Evolutionary conservation across 306 rosid species (phyloP).

Genomic region (Urtica urens): DNA sequence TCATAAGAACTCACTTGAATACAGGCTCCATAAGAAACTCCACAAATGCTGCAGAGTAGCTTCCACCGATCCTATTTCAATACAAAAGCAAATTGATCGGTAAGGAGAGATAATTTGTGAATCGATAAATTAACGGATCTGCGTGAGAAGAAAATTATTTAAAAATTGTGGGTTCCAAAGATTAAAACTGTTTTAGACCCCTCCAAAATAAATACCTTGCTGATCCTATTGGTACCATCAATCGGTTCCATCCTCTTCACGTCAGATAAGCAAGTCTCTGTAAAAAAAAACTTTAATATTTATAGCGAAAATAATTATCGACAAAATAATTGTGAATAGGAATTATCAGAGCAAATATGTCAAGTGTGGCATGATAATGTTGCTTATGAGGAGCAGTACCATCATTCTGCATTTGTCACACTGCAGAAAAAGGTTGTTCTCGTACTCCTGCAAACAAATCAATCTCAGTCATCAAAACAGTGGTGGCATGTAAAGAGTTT

Average conservation of each 20-base stretch:
- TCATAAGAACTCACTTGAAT: slow-evolving; percentile 64
- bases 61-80: slow-evolving; percentile 93
- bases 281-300: slow-evolving; percentile 20
- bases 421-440: slow-evolving; percentile 89
- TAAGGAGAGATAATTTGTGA: no score
- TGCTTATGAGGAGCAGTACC: slow-evolving; percentile 36
- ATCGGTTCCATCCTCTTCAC: slow-evolving; percentile 95
- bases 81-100: background rate
- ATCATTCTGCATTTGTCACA: slow-evolving; percentile 99
- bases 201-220: slow-evolving; percentile 70
- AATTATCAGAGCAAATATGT: background rate
- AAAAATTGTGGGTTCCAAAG: no score
- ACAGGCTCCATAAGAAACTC: slow-evolving; percentile 96
- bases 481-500: background rate
- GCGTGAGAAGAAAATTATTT: no score
- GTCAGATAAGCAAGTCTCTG: slow-evolving; percentile 98
- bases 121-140: no score
- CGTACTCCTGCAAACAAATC: slow-evolving; percentile 60
- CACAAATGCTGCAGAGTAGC: slow-evolving; percentile 89
- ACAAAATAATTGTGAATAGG: background rate
- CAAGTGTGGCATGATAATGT: background rate
- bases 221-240: slow-evolving; percentile 83
- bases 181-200: no score
- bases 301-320: slow-evolving; percentile 13
- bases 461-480: slow-evolving; percentile 25